Conservation (phyloP, 371 early-diverging fungal genomes). For the Actinomortierella wolfii region DNA sequence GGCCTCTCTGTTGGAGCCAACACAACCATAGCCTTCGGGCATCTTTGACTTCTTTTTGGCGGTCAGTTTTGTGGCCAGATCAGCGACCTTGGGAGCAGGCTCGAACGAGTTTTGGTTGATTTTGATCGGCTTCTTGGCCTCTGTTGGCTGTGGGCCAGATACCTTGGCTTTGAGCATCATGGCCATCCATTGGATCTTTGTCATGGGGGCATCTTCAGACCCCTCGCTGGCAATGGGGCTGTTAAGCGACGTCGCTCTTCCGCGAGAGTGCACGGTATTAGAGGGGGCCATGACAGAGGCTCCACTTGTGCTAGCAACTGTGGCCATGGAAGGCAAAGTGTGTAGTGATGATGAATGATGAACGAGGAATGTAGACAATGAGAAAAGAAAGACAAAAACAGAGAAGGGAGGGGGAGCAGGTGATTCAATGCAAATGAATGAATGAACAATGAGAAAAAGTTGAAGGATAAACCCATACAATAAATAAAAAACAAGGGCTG, state of each 20-base stretch:
- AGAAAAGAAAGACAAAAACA: constrained; percentile 3
- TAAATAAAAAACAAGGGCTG: too few relatives aligned
- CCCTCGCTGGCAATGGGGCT: not conserved
- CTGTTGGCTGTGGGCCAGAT: constrained; percentile 23
- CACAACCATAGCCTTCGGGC: too few relatives aligned
- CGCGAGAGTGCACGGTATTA: not conserved
- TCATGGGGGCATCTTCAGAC: constrained; percentile 11
- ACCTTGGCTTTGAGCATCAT: constrained; percentile 41
- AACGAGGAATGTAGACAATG: not conserved
- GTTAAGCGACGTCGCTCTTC: not conserved
- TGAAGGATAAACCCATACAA: too few relatives aligned
- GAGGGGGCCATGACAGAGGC: not conserved
- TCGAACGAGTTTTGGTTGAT: constrained; percentile 22
- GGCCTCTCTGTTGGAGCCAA: constrained; percentile 5
- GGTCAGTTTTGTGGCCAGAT: too few relatives aligned
- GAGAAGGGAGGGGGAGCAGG: constrained; percentile 1
- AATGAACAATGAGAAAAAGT: too few relatives aligned
- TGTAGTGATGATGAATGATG: not conserved
- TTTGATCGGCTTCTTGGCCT: constrained; percentile 35
- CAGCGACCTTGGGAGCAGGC: too few relatives aligned
- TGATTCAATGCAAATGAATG: not conserved
- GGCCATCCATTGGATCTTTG: constrained; percentile 44
- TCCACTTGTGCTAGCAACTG: not conserved
- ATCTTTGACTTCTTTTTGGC: too few relatives aligned
- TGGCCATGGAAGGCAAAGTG: not conserved